Base-by-base conservation (phyloP, 2,329 filamentous ascomycete genomes). In the Sarocladium kiliense region DNA sequence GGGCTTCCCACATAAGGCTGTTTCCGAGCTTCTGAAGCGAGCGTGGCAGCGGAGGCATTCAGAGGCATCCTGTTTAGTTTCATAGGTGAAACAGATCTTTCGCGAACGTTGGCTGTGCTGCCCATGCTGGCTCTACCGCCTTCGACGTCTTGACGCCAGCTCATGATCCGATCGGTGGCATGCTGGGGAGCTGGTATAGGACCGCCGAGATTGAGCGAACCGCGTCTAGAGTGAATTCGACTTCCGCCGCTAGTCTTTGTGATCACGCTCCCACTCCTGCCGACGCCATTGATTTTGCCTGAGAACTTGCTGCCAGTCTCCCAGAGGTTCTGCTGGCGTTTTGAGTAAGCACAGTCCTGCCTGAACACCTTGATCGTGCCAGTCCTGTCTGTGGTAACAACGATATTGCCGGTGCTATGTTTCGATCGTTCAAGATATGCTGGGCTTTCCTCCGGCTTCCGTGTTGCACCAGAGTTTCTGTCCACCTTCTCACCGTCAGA, bases 291-390 rank as follows among this genome's bases (percentile, higher is more conserved):
- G 47, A 89, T 71, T 62, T 84, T 85, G 60, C 84, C 85, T 10
- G 89, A 91, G 62, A 96, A 88, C 7, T 84, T 84, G 16, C 88
- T 93, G 1, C 81, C 80, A 0, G 86, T 84, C 61, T 96, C 91
- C 87, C 87, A 93, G 36, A 79, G 82, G 55, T 91, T 89, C 56
- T 85, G 81, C 55, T 83, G 80, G 4, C 93, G 85, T 70, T 96
- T 96, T 50, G 78, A 71, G 62, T 82, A 90, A 0, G 93, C 94
- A 66, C 93, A 97, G 67, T 99, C 94, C 69, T 97, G 93, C 19
- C 94, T 84, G 66, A 97, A 97, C 1, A 97, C 88, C 67, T 97
- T 97, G 72, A 99, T 94, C 25, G 85, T 82, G 34, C 94, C 94
- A 0, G 84, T 85, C 63, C 91, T 90, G 67, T 97, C 93, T 1